A percentile compares a stretch with the other conserved stretches of the same genome.
phyloP scores from a whole-genome alignment of 495 filamentous ascomycete species.

The Oidiodendron maius region DNA sequence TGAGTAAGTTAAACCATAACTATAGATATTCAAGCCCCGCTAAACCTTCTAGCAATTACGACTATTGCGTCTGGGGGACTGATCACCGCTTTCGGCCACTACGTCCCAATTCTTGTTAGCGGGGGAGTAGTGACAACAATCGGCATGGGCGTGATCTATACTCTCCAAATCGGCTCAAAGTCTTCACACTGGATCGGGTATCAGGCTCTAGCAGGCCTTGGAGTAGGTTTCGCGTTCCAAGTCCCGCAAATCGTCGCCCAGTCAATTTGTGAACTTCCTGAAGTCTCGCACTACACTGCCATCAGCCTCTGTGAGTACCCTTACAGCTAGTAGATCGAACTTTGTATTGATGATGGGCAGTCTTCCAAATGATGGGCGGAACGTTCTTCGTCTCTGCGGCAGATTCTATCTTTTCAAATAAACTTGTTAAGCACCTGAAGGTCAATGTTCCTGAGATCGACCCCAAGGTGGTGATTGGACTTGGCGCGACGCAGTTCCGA shows the following conservation, averaged over 20 bases:
- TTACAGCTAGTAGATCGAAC: not conserved
- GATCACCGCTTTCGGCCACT: slow-evolving; percentile 26
- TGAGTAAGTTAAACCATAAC: no score
- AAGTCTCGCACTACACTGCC: not conserved
- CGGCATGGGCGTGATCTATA: slow-evolving; percentile 25
- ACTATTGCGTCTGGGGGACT: slow-evolving; percentile 26
- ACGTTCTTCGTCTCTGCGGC: slow-evolving; percentile 57
- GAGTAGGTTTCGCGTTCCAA: slow-evolving; percentile 13
- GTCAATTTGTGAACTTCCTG: not conserved
- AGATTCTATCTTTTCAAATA: slow-evolving; percentile 54
- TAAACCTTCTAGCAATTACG: slow-evolving; percentile 23
- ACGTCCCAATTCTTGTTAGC: slow-evolving; percentile 25
- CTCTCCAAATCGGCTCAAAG: not conserved
- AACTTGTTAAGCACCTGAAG: slow-evolving; percentile 38
- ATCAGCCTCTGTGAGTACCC: not conserved
- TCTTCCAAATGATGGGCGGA: slow-evolving; percentile 40
- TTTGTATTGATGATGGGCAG: not conserved
- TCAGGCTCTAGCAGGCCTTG: slow-evolving; percentile 4
- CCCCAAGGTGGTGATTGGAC: slow-evolving; percentile 31
- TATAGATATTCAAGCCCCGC: no score
- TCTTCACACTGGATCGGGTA: slow-evolving; percentile 8
- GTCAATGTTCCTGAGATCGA: slow-evolving; percentile 1
- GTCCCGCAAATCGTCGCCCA: slow-evolving; percentile 21
- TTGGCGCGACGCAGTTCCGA: slow-evolving; percentile 35
- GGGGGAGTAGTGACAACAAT: slow-evolving; percentile 17